A percentile compares a stretch with the other conserved stretches of the same genome.
Conservation (phyloP, 116 monocot species). For the Cymodocea nodosa region DNA sequence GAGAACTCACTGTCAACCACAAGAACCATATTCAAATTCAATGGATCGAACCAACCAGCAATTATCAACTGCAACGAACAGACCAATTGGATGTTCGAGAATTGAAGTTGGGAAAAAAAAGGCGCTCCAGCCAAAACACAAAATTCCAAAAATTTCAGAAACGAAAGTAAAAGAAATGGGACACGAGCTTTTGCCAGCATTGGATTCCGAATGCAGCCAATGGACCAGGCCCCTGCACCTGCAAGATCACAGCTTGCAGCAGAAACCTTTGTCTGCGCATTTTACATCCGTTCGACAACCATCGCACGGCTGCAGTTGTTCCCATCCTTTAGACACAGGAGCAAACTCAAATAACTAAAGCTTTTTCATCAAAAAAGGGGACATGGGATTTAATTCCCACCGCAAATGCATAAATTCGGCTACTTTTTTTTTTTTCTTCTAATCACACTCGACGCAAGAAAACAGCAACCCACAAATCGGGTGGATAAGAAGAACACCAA, state of each 20-base stretch:
- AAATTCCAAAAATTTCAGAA: neutral
- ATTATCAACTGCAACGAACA: neutral
- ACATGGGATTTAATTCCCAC: neutral
- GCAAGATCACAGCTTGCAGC: neutral
- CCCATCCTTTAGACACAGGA: neutral
- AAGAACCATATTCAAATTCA: neutral
- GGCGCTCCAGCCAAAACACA: neutral
- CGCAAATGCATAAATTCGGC: neutral
- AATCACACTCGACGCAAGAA: neutral
- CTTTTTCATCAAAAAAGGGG: neutral
- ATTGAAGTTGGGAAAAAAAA: neutral
- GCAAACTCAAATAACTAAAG: neutral
- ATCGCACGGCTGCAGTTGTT: neutral
- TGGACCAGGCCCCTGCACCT: neutral
- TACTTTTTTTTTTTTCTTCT: neutral
- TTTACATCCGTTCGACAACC: neutral
- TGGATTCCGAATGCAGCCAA: constrained; percentile 5
- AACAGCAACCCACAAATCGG: neutral
- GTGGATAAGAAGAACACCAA: neutral
- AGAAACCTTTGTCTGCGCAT: neutral
- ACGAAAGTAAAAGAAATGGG: neutral
- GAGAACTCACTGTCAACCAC: constrained; percentile 39
- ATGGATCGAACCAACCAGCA: neutral
- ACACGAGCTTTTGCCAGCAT: neutral
- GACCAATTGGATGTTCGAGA: neutral